A percentile compares a stretch with the other conserved stretches of the same genome.
Evolutionary conservation across 1,139 yeast genomes (phyloP).

Genomic region (Taphrina sp.): DNA sequence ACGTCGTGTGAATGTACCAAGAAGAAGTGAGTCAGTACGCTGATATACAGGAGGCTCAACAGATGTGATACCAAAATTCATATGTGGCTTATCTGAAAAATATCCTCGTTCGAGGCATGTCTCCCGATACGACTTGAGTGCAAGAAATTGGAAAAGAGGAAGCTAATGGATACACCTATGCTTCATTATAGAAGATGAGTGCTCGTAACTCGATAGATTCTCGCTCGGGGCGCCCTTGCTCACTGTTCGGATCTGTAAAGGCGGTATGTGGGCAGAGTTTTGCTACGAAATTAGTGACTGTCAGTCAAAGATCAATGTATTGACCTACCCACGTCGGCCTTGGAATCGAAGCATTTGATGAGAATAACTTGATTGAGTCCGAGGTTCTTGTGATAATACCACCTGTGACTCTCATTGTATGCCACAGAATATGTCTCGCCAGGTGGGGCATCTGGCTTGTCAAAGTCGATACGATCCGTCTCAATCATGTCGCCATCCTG

Average conservation of each 20-base stretch:
- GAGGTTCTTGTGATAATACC: constrained; percentile 39
- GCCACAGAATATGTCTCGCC: constrained; percentile 40
- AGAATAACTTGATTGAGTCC: constrained; percentile 38
- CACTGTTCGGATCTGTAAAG: constrained; percentile 39
- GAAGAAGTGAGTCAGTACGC: too few species aligned
- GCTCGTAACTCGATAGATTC: constrained; percentile 41
- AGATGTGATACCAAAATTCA: too few species aligned
- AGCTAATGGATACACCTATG: too few species aligned
- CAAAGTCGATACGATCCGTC: constrained; percentile 36
- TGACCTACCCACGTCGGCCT: constrained; percentile 38
- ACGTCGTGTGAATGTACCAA: too few species aligned
- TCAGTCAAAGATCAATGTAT: constrained; percentile 14
- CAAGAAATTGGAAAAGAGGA: too few species aligned
- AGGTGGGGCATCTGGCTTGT: constrained; percentile 36
- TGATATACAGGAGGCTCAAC: too few species aligned
- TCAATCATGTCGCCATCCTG: constrained; percentile 37
- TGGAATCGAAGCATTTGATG: constrained; percentile 41
- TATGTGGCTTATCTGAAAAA: too few species aligned
- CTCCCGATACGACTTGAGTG: too few species aligned
- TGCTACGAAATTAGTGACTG: background rate
- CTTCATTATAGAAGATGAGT: constrained; percentile 37
- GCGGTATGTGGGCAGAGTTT: constrained; percentile 40
- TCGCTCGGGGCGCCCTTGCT: constrained; percentile 37
- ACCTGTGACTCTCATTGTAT: constrained; percentile 37
- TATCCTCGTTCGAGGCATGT: too few species aligned